A percentile compares a stretch with the other conserved stretches of the same genome.
Conservation (phyloP, 768 basidiomycete genomes). For the Fibroporia radiculosa region DNA sequence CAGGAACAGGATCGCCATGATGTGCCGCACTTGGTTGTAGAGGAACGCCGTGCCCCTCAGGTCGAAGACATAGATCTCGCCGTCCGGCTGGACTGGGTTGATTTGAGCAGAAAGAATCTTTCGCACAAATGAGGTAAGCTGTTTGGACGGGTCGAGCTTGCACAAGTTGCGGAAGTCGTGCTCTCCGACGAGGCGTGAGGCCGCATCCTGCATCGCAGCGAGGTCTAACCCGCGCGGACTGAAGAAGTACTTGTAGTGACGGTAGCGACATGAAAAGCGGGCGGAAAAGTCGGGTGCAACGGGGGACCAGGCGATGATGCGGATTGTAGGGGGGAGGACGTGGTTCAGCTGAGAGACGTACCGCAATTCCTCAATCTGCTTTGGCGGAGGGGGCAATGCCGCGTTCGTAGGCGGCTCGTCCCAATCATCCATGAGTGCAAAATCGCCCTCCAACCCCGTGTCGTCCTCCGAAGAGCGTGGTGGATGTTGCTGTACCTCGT, state of each 20-base stretch:
- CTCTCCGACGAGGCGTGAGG: slow-evolving; percentile 65
- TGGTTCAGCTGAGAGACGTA: slow-evolving; percentile 81
- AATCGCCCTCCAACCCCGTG: slow-evolving; percentile 30
- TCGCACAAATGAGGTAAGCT: slow-evolving; percentile 74
- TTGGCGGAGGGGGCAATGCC: slow-evolving; percentile 10
- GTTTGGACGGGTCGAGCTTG: slow-evolving; percentile 88
- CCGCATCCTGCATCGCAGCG: slow-evolving; percentile 67
- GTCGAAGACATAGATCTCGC: slow-evolving; percentile 63
- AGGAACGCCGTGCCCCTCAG: slow-evolving; percentile 84
- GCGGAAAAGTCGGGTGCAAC: slow-evolving; percentile 75
- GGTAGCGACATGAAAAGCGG: slow-evolving; percentile 74
- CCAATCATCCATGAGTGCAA: slow-evolving; percentile 30
- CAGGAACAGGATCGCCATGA: slow-evolving; percentile 87
- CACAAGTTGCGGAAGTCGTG: slow-evolving; percentile 97
- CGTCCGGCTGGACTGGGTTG: slow-evolving; percentile 28
- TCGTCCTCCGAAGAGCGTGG: slow-evolving; percentile 10
- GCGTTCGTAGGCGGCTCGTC: slow-evolving; percentile 20
- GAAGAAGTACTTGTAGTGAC: slow-evolving; percentile 99
- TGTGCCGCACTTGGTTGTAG: slow-evolving; percentile 94
- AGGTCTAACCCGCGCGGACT: slow-evolving; percentile 60
- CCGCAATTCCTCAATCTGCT: slow-evolving; percentile 44
- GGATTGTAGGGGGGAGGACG: slow-evolving; percentile 82
- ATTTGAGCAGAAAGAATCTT: slow-evolving; percentile 63
- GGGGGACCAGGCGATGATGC: slow-evolving; percentile 91
- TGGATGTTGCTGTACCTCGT: not conserved